Evolutionary conservation across 495 filamentous ascomycete genomes (phyloP).

Genomic region (Talaromyces wortmannii): DNA sequence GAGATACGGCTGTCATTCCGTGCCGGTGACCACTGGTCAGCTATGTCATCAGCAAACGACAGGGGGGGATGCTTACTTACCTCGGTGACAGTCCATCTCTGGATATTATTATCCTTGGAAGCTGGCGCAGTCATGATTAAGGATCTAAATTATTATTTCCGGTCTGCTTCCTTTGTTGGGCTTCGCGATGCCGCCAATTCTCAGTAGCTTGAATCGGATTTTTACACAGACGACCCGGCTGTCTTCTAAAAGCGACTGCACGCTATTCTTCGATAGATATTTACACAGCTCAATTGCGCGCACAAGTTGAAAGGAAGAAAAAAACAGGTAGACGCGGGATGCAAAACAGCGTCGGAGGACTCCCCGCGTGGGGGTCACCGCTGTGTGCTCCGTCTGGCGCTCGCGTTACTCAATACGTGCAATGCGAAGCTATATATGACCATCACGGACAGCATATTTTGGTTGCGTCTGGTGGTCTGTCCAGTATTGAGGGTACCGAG

Average conservation of each 20-base stretch:
- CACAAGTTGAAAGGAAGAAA: not conserved
- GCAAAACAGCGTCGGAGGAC: not conserved
- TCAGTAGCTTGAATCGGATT: no score
- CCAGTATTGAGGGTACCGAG: no score
- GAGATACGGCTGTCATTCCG: conserved; percentile 57
- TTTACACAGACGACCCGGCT: not conserved
- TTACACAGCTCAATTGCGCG: not conserved
- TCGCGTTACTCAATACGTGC: not conserved
- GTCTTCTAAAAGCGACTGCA: not conserved
- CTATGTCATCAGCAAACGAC: no score
- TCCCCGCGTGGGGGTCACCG: not conserved
- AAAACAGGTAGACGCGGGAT: not conserved
- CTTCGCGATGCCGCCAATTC: no score
- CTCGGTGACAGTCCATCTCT: conserved; percentile 38
- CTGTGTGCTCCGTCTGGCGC: not conserved
- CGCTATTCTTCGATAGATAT: not conserved
- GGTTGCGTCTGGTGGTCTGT: not conserved
- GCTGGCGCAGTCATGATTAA: not conserved
- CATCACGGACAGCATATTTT: not conserved
- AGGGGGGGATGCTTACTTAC: conserved; percentile 10
- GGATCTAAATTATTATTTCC: not conserved
- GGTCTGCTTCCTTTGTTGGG: no score
- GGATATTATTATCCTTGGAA: conserved; percentile 9
- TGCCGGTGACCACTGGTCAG: no score
- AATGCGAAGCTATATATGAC: not conserved